Base-by-base conservation (phyloP, 768 basidiomycete genomes). In the Clitopilus passeckerianus region DNA sequence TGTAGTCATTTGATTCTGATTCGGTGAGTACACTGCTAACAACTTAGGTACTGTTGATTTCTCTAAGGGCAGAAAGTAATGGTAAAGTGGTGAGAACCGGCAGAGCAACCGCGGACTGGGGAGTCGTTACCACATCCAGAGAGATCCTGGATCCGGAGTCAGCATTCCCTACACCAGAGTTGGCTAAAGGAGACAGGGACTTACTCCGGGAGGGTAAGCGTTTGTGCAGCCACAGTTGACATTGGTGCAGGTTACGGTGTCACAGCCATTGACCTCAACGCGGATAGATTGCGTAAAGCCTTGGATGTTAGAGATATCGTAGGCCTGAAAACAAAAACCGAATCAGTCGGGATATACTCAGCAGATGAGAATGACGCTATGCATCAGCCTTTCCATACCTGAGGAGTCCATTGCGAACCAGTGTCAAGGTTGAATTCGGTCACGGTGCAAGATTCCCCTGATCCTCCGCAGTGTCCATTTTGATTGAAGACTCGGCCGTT, bases 261-360 rank as follows among this genome's bases (percentile, higher is more conserved):
- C 71, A 65, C 77, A 75, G 2, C 75, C 75, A 27, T 65, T 68
- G 5, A 74, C 75, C 44, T 62, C 65, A 53, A 77, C 72, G 23
- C 63, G 54, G 18, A 77, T 69, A 8, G 73, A 73, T 59, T 76
- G 74, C 2, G 75, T 76, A 65, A 76, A 78, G 6, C 75, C 77
- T 64, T 74, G 75, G 58, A 78, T 76, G 63, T 77, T 78, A 37
- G 76, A 77, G 22, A 78, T 75, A 58, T 78, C 77, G 61, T 78
- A 77, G 10, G 74, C 72, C 67, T 77, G 63, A 18, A 50, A 50
- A 5, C 7, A 30, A 50, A 18, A 18, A 4, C 46, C 16, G 18
- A 10, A 50, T 50, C 46, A 50, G n/a, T 50, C 22, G 46, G 46
- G 46, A 50, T 50, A 50, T 10, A 9, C 20, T 63, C 63, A n/a